These are phyloP conservation scores for Wickerhamiella alocasiicola DNA, from an alignment of 805 yeast species.

Conservation along the genomic window DNA sequence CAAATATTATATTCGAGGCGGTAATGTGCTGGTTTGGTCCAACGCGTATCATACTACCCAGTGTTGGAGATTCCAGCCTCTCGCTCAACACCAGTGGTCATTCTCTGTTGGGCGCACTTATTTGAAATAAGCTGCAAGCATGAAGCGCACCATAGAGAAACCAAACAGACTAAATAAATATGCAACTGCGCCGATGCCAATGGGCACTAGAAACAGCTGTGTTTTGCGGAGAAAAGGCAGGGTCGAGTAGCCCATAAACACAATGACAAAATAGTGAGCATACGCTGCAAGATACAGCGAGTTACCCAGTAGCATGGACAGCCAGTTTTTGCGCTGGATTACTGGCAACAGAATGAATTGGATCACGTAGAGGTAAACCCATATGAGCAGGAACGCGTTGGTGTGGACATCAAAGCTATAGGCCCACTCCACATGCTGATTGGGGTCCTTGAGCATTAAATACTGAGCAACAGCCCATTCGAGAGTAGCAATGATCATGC, in stretches of 20 bases:
- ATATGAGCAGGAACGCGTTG: constrained; percentile 70
- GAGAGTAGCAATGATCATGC: constrained; percentile 53
- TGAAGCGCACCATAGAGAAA: constrained; percentile 57
- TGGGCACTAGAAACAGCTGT: constrained; percentile 49
- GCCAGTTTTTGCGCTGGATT: constrained; percentile 47
- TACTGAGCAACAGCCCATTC: constrained; percentile 63
- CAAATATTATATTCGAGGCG: no score
- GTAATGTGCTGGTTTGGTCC: no score
- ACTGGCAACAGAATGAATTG: constrained; percentile 69
- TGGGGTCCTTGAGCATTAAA: constrained; percentile 32
- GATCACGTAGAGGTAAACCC: constrained; percentile 61
- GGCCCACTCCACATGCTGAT: constrained; percentile 61
- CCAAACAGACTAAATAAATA: constrained; percentile 53
- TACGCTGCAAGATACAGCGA: constrained; percentile 61
- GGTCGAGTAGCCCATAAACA: constrained; percentile 81
- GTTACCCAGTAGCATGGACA: constrained; percentile 66
- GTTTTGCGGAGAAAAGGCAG: constrained; percentile 55
- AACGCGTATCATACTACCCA: no score
- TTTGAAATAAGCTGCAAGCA: constrained; percentile 37
- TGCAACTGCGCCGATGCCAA: constrained; percentile 43
- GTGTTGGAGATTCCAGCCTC: no score
- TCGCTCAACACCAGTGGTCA: no score
- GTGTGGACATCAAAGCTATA: constrained; percentile 92
- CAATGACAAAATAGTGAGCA: constrained; percentile 62
- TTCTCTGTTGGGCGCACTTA: not conserved